Conservation (phyloP, 2,329 filamentous ascomycete species). For the Colletotrichum sp. region DNA sequence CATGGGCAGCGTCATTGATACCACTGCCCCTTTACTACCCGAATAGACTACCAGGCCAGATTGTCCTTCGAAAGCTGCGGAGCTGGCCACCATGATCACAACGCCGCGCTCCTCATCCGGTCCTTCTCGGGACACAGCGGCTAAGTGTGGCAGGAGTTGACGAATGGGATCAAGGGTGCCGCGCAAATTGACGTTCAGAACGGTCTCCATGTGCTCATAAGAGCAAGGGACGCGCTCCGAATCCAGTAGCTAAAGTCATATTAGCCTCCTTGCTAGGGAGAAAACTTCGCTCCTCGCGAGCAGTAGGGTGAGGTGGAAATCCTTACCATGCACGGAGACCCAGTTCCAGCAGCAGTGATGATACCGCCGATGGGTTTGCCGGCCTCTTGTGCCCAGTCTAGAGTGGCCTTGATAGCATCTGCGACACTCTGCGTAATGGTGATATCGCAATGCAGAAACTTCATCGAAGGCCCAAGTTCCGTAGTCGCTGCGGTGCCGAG, state of each 20-base stretch:
- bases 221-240: not conserved
- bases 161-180: not conserved
- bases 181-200: not conserved
- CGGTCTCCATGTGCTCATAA: not conserved
- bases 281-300: accelerated
- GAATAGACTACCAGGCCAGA: not conserved
- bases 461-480: not conserved
- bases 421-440: not conserved
- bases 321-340: not conserved
- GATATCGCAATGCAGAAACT: not conserved
- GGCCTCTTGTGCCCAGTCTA: not conserved
- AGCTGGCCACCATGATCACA: not conserved
- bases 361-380: not conserved
- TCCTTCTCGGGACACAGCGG: not conserved
- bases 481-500: not conserved
- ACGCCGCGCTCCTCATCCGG: not conserved
- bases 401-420: not conserved
- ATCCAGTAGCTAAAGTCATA: not conserved
- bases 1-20: not conserved
- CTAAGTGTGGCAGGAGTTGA: not conserved
- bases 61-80: not conserved
- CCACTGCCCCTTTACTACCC: not conserved
- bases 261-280: not conserved
- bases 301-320: not conserved
- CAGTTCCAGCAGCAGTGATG: not conserved